Percentiles rank a stretch among this genome's conserved stretches.
These are phyloP conservation scores for Xylaria sp. DNA, from an alignment of 2,329 filamentous ascomycete genomes.

Conservation along the genomic window DNA sequence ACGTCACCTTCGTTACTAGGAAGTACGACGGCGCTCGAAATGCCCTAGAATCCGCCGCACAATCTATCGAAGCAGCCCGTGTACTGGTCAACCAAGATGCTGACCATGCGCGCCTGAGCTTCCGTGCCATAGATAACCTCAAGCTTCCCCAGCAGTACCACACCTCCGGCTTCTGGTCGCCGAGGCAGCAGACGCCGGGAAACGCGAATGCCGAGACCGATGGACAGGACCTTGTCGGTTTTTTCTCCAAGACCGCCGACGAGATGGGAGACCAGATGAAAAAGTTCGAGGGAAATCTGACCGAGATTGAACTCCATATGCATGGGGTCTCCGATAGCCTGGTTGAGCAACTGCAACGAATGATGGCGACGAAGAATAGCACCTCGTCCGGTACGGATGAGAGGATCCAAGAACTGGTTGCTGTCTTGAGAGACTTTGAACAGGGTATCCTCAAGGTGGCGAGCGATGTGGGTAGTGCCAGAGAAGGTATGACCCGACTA, in stretches of 20 bases:
- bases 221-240: slow-evolving; percentile 70
- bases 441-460: slow-evolving; percentile 72
- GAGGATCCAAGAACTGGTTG: slow-evolving; percentile 63
- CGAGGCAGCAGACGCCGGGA: slow-evolving; percentile 54
- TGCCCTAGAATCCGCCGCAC: slow-evolving; percentile 55
- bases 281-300: slow-evolving; percentile 67
- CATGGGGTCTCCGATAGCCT: slow-evolving; percentile 70
- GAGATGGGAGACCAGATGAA: slow-evolving; percentile 69
- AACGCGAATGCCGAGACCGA: slow-evolving; percentile 59
- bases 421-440: slow-evolving; percentile 73
- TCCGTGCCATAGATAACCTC: slow-evolving; percentile 60
- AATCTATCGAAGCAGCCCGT: slow-evolving; percentile 57
- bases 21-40: slow-evolving; percentile 59
- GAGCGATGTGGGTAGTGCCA: slow-evolving; percentile 66
- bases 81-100: slow-evolving; percentile 56
- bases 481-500: slow-evolving; percentile 70
- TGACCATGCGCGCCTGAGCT: slow-evolving; percentile 56
- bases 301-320: slow-evolving; percentile 73
- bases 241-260: slow-evolving; percentile 71
- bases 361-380: slow-evolving; percentile 56
- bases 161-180: slow-evolving; percentile 57
- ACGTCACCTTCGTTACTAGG: slow-evolving; percentile 58
- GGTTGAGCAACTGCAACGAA: slow-evolving; percentile 68
- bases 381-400: slow-evolving; percentile 56
- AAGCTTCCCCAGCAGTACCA: slow-evolving; percentile 63